These are phyloP conservation scores for Candida nitratophila DNA, from an alignment of 805 yeast genomes.

Conservation along the genomic window DNA sequence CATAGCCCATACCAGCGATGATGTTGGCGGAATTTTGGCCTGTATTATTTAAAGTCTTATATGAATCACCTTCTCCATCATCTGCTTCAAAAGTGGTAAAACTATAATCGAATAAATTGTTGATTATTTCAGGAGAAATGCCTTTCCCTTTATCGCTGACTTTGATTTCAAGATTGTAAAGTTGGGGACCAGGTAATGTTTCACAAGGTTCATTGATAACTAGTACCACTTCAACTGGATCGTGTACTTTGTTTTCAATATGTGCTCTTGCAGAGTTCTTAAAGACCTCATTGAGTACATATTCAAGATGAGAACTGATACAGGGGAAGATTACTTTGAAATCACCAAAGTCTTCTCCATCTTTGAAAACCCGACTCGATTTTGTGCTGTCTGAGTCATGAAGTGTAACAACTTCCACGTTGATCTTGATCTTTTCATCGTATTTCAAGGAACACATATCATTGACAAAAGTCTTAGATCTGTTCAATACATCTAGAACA, in stretches of 20 bases:
- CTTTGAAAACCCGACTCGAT: conserved; percentile 26
- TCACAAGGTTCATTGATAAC: conserved; percentile 24
- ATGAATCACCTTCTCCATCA: conserved; percentile 46
- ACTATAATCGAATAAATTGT: conserved; percentile 76
- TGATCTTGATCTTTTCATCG: conserved; percentile 61
- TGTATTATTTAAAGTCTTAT: conserved; percentile 56
- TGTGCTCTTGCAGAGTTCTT: conserved; percentile 87
- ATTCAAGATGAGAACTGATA: conserved; percentile 82
- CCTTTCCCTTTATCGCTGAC: conserved; percentile 89
- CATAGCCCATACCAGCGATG: conserved; percentile 96
- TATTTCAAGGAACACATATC: conserved; percentile 81
- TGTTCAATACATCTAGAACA: conserved; percentile 54
- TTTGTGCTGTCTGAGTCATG: conserved; percentile 21
- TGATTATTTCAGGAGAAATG: conserved; percentile 57
- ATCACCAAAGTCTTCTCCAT: conserved; percentile 6
- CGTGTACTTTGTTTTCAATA: conserved; percentile 53
- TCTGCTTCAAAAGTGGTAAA: conserved; percentile 66
- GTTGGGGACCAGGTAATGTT: conserved; percentile 11
- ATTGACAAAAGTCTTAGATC: conserved; percentile 68
- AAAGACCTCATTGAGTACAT: conserved; percentile 76
- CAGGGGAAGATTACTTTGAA: conserved; percentile 57
- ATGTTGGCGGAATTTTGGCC: conserved; percentile 45
- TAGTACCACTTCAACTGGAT: conserved; percentile 43
- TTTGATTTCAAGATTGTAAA: conserved; percentile 51
- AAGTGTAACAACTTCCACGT: conserved; percentile 36